phyloP scores from a whole-genome alignment of 768 basidiomycete genomes.

The Mycena rosella region DNA sequence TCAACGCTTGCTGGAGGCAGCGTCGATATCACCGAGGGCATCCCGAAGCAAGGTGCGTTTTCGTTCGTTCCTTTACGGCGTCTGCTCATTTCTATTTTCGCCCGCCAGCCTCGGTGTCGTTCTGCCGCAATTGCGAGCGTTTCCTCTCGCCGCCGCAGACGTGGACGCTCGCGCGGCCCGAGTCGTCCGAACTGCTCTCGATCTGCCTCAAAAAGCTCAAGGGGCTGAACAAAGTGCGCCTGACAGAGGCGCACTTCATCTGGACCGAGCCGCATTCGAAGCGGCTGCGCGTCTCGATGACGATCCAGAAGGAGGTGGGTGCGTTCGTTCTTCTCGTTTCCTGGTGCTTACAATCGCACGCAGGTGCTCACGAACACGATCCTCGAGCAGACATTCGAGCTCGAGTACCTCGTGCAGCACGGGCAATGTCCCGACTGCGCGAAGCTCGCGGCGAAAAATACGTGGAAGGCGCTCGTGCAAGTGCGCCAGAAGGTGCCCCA shows the following conservation, averaged over 20 bases:
- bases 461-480: constrained; percentile 98
- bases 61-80: not conserved
- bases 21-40: constrained; percentile 98
- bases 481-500: constrained; percentile 99
- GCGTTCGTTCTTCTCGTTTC: not conserved
- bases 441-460: constrained; percentile 96
- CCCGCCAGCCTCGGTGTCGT: constrained; percentile 84
- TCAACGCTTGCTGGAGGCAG: constrained; percentile 51
- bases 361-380: constrained; percentile 96
- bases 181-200: constrained; percentile 93
- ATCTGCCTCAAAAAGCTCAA: constrained; percentile 96
- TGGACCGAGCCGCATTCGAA: constrained; percentile 99
- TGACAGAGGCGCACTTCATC: constrained; percentile 98
- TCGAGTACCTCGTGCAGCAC: constrained; percentile 94
- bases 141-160: constrained; percentile 91
- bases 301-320: constrained; percentile 96
- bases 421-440: constrained; percentile 97
- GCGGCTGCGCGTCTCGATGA: constrained; percentile 90
- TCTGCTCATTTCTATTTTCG: constrained; percentile 3
- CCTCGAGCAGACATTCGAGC: constrained; percentile 96
- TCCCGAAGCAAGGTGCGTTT: constrained; percentile 87
- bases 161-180: constrained; percentile 89
- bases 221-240: constrained; percentile 91
- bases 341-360: not conserved
- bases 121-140: constrained; percentile 96